phyloP scores from a whole-genome alignment of 768 basidiomycete species.

The Hydnomerulius pinastri region DNA sequence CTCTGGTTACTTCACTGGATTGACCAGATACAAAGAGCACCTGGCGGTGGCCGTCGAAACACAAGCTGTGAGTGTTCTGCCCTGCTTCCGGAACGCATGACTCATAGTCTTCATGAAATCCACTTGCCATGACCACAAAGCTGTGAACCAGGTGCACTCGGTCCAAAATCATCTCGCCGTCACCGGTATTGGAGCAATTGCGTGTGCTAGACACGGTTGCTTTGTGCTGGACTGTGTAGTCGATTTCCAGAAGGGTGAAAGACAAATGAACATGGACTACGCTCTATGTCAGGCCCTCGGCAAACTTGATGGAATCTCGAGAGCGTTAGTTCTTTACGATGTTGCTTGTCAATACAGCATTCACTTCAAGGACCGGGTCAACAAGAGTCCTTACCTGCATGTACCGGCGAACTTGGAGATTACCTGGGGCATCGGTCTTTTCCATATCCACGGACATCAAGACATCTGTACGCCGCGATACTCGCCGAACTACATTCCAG shows the following conservation, averaged over 20 bases:
- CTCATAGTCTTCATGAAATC: no score
- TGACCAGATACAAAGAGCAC: no score
- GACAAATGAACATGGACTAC: constrained; percentile 30
- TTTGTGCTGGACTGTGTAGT: constrained; percentile 20
- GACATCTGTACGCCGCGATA: constrained; percentile 23
- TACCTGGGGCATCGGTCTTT: constrained; percentile 6
- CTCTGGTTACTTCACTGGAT: no score
- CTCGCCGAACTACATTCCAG: constrained; percentile 24
- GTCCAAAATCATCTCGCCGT: no score
- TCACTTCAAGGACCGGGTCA: not conserved
- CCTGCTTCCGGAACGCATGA: no score
- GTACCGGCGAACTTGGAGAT: constrained; percentile 1
- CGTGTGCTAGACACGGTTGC: no score
- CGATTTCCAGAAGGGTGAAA: constrained; percentile 28
- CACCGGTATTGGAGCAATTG: no score
- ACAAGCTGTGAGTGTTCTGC: no score
- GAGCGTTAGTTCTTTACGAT: constrained; percentile 18
- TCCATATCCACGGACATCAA: constrained; percentile 32
- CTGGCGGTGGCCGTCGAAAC: no score
- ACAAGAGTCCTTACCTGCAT: not conserved
- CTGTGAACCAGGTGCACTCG: no score
- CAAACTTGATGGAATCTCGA: no score
- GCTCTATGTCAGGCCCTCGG: constrained; percentile 15
- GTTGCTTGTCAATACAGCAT: constrained; percentile 15
- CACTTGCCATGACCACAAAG: no score